phyloP scores from a whole-genome alignment of 2,329 filamentous ascomycete species.

The Hymenoscyphus fructigenus region DNA sequence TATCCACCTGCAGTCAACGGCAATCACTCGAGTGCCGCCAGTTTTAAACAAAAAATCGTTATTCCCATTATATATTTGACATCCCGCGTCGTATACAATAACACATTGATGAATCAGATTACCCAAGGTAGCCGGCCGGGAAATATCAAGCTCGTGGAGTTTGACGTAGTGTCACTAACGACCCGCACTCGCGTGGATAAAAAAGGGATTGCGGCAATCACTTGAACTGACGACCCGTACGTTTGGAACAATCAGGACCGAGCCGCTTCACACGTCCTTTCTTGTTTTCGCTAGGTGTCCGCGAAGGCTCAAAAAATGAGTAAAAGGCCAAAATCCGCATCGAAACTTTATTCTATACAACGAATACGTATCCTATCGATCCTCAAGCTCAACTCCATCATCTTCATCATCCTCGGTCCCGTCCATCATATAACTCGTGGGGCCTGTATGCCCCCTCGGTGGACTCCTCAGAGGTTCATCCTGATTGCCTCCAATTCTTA shows the following conservation, averaged over 20 bases:
- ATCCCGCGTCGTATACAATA: neutral
- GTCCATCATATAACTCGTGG: constrained; percentile 46
- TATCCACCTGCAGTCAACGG: neutral
- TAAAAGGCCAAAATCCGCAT: neutral
- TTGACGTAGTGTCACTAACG: neutral
- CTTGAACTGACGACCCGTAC: neutral
- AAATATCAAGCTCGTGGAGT: neutral
- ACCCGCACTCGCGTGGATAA: neutral
- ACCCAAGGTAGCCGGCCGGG: neutral
- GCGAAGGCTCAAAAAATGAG: neutral
- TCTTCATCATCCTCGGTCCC: constrained; percentile 50
- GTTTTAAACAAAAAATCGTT: neutral
- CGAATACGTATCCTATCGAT: constrained; percentile 24
- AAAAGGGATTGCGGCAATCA: neutral
- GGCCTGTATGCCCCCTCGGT: constrained; percentile 32
- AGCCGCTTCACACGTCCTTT: neutral
- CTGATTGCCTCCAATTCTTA: constrained; percentile 44
- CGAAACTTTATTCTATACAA: neutral
- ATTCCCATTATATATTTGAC: neutral
- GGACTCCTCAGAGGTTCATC: constrained; percentile 39
- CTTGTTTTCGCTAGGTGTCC: neutral
- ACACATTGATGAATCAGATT: neutral
- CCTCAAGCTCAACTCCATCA: constrained; percentile 45
- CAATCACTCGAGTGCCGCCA: neutral
- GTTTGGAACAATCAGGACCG: neutral